Conservation (phyloP, 148 eudicot genomes). For the Camellia granthamiana region DNA sequence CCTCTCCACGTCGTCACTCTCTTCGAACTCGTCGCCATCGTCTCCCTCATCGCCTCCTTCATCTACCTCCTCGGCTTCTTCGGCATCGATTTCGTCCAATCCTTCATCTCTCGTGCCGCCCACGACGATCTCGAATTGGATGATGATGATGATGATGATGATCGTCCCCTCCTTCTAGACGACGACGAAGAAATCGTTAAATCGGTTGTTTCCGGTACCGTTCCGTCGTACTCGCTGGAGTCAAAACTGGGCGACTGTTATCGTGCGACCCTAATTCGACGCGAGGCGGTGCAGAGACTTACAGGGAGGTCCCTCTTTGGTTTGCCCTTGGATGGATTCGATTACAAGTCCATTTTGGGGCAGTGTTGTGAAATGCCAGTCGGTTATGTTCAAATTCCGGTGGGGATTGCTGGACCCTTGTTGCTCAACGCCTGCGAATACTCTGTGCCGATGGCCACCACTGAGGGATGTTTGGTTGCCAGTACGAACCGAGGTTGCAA, state of each 20-base stretch:
- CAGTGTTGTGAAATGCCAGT: constrained; percentile 9
- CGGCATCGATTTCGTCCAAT: not conserved
- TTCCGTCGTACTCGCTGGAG: not conserved
- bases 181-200: not conserved
- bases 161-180: not conserved
- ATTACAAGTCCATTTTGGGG: not conserved
- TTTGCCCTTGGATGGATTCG: not conserved
- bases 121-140: not conserved
- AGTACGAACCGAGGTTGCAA: constrained; percentile 8
- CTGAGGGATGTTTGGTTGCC: constrained; percentile 7
- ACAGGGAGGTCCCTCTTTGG: not conserved
- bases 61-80: not conserved
- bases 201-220: not conserved
- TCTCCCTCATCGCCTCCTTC: not conserved
- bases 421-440: constrained; percentile 4
- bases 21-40: not conserved
- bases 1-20: constrained; percentile 5
- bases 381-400: constrained; percentile 5
- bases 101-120: not conserved
- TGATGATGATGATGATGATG: too few species aligned
- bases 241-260: constrained; percentile 1
- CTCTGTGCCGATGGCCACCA: constrained; percentile 9
- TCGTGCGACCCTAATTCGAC: not conserved
- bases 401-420: constrained; percentile 1
- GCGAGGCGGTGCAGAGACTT: not conserved